Evolutionary conservation across 2,329 filamentous ascomycete species (phyloP).

Genomic region (Magnaporthiopsis poae): DNA sequence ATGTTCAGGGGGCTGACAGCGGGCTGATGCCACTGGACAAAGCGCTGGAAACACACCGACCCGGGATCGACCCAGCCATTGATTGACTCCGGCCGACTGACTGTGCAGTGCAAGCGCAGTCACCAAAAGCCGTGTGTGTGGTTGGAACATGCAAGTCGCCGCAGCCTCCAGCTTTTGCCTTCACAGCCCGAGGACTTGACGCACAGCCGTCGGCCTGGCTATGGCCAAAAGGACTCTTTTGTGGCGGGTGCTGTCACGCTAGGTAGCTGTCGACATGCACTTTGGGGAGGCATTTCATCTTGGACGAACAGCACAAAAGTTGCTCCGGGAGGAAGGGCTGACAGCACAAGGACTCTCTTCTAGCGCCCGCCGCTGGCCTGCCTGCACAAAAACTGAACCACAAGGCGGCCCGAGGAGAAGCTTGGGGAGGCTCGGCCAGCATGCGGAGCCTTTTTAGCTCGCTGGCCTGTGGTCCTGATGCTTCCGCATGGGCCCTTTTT

Average conservation of each 20-base stretch:
- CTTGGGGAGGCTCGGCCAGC: not conserved
- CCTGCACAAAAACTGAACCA: not conserved
- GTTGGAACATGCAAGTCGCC: not conserved
- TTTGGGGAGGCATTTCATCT: not conserved
- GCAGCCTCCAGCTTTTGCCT: not conserved
- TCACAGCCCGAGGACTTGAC: not conserved
- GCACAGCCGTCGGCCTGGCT: not conserved
- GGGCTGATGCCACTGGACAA: not conserved
- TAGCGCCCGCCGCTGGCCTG: not conserved
- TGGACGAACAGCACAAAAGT: not conserved
- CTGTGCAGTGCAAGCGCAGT: not conserved
- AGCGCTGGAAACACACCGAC: not conserved
- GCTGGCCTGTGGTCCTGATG: not conserved
- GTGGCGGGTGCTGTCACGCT: not conserved
- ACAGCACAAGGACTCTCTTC: not conserved
- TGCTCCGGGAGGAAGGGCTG: too few species aligned
- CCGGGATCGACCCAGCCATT: not conserved
- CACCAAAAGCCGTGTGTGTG: not conserved
- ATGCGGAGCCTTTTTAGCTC: not conserved
- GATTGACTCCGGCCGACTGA: not conserved
- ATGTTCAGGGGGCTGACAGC: slow-evolving; percentile 5
- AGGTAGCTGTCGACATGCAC: not conserved
- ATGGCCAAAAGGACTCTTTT: not conserved
- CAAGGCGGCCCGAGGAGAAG: not conserved
- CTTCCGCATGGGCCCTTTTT: not conserved